Percentiles rank a stretch among this genome's conserved stretches.
These are phyloP conservation scores for Cordia subcordata DNA, from an alignment of 257 asterid genomes.

Conservation along the genomic window DNA sequence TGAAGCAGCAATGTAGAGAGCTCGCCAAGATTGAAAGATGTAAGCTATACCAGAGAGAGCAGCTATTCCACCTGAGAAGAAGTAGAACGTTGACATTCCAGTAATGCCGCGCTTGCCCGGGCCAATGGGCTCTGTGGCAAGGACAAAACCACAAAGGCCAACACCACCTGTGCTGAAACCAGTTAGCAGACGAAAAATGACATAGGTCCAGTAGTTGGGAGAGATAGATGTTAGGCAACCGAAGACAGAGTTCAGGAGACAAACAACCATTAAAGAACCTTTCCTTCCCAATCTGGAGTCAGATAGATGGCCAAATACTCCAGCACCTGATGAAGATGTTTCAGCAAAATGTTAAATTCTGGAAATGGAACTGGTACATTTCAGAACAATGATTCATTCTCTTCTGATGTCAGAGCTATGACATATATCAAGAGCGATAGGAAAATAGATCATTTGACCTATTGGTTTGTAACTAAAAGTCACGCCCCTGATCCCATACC, in stretches of 20 bases:
- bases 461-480: no score
- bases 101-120: conserved; percentile 66
- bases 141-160: conserved; percentile 86
- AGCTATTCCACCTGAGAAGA: conserved; percentile 80
- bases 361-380: no score
- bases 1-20: conserved; percentile 64
- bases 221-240: conserved; percentile 74
- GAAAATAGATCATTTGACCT: no score
- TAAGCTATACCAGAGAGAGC: conserved; percentile 61
- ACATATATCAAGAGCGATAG: no score
- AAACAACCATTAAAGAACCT: conserved; percentile 63
- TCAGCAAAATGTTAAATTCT: background rate
- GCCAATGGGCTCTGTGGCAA: conserved; percentile 84
- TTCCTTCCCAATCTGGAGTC: conserved; percentile 78
- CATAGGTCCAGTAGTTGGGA: conserved; percentile 52
- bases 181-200: conserved; percentile 57
- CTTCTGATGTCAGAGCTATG: no score
- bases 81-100: conserved; percentile 91
- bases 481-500: no score
- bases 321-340: conserved; percentile 55
- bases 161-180: conserved; percentile 92
- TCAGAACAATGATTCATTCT: no score
- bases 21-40: conserved; percentile 58
- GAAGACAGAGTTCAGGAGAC: conserved; percentile 61
- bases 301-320: conserved; percentile 86